These are phyloP conservation scores for Acanthamoeba triangularis DNA, from an alignment of 208 protist species.

Conservation along the genomic window DNA sequence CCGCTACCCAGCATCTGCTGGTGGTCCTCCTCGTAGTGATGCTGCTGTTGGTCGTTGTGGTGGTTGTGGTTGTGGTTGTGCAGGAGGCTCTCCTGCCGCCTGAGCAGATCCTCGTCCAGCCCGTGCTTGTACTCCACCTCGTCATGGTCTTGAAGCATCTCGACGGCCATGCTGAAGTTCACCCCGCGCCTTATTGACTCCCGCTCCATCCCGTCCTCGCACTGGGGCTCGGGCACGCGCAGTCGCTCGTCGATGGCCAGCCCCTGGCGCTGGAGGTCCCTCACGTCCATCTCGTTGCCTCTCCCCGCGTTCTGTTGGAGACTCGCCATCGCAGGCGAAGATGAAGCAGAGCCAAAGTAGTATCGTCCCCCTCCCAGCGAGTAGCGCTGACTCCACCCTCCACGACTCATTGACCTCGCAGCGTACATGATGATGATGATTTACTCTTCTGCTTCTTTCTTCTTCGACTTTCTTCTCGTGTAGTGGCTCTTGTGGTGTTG, in stretches of 20 bases:
- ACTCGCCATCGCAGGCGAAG: neutral
- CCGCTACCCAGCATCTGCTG: slow-evolving; percentile 25
- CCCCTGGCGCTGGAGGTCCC: neutral
- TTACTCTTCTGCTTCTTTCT: too few species aligned
- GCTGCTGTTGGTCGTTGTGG: neutral
- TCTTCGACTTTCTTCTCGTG: too few species aligned
- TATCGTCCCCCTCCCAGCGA: neutral
- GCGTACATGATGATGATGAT: neutral
- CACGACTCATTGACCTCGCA: neutral
- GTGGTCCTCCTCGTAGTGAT: neutral
- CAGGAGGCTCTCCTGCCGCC: neutral
- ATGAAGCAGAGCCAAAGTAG: neutral
- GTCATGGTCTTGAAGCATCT: neutral
- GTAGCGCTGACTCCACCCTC: neutral
- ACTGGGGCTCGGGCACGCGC: neutral
- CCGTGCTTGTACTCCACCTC: slow-evolving; percentile 22
- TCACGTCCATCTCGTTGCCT: neutral
- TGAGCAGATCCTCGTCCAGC: neutral
- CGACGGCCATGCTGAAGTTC: slow-evolving; percentile 15
- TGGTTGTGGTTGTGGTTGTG: neutral
- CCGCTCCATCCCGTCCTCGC: slow-evolving; percentile 20
- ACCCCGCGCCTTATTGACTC: neutral
- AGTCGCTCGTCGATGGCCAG: neutral
- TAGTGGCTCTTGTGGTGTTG: too few species aligned
- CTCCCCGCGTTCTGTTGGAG: neutral